Conservation (phyloP, 192 early-diverging fungal genomes). For the Phycomyces blakesleeanus region DNA sequence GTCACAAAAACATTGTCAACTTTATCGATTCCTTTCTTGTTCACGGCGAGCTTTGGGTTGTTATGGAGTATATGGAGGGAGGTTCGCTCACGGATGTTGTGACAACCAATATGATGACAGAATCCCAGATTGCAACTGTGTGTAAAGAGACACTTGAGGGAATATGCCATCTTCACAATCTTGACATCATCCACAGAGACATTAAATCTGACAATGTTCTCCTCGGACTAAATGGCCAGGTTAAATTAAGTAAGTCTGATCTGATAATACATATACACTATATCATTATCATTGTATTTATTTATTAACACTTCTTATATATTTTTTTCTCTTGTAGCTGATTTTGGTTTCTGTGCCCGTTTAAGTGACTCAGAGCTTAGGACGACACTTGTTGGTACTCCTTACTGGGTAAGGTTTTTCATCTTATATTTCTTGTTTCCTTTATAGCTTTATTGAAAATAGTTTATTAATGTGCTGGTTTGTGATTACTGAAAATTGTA, state of each 20-base stretch:
- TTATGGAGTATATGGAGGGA: constrained; percentile 94
- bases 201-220: constrained; percentile 87
- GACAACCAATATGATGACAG: constrained; percentile 75
- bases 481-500: too few species aligned
- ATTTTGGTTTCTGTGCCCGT: constrained; percentile 87
- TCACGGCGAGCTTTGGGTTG: constrained; percentile 82
- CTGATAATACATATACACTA: too few species aligned
- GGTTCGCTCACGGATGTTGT: constrained; percentile 83
- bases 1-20: constrained; percentile 85
- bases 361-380: constrained; percentile 67
- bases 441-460: not conserved
- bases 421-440: not conserved
- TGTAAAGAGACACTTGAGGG: constrained; percentile 78
- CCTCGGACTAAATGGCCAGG: constrained; percentile 60
- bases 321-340: constrained; percentile 42
- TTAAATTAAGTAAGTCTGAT: constrained; percentile 63
- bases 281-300: too few species aligned
- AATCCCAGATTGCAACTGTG: constrained; percentile 82
- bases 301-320: not conserved
- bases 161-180: constrained; percentile 70
- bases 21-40: constrained; percentile 82
- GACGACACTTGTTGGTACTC: constrained; percentile 84
- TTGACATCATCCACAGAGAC: constrained; percentile 81
- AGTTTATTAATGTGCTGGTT: too few species aligned
- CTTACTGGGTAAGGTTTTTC: constrained; percentile 64